Base-by-base conservation (phyloP, 768 basidiomycete genomes). In the Suillus placidus region DNA sequence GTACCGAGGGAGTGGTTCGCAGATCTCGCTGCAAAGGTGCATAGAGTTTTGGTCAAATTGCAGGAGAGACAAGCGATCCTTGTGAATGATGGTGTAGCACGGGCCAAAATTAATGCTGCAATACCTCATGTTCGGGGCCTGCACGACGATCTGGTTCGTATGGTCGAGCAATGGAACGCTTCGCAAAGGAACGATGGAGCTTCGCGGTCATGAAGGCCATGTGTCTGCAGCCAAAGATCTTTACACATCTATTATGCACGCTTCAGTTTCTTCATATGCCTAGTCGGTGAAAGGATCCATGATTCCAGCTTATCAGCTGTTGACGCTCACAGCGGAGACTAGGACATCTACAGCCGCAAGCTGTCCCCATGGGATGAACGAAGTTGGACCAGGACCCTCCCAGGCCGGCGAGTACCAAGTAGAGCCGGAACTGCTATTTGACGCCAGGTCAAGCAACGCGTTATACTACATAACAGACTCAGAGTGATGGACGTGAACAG, bases 361-460 rank as follows among this genome's bases (percentile, higher is more conserved):
- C 32, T 65, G 64, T 13, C 66, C 51, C 51, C 66, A 65, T 7
- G 58, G 26, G 26, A 26, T 2, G 26, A 26, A 26, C 26, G 26
- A 26, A 26, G 26, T 26, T 26, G 26, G 26, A 26, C 1, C 26
- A 26, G 26, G 26, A 26, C 26, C 26, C 26, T 26, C 26, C 26
- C 26, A 67, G n/a, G 63, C 66, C 5, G 66, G 66, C 14, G 38
- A 65, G 49, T 55, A 67, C 66, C 64, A 61, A 30, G 35, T 45
- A 37, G 58, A 35, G 47, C 51, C 49, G 13, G 47, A 64, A 16
- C 58, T 60, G 12, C 58, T 67, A 34, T 16, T 58, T 18, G 63
- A 64, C 4, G 26, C 63, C 23, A 67, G 56, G 58, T 52, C 52
- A 42, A 60, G 35, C 10, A 66, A 49, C n/a, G 66, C 61, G 18